Evolutionary conservation across 345 rosid genomes (phyloP), one percentile per base, ranked within the genome.

Genomic region (Dipteronia dyeriana): DNA sequence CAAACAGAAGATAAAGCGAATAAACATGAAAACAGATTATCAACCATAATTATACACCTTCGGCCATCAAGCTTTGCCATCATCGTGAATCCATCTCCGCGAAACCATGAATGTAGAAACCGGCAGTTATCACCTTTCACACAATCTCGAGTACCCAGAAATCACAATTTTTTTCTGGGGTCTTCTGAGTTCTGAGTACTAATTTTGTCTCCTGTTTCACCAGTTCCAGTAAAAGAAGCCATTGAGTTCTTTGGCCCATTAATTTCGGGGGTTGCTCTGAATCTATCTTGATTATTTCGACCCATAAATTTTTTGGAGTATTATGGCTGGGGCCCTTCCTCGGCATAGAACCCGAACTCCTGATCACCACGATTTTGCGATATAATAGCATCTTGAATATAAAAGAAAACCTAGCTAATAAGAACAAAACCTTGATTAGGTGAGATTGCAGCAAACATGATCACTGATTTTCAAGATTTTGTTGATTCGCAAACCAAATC

Each of bases 31-130:
- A 10, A 31, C 54, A 20, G 19, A 41, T 29, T 5, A 20, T n/a
- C 12, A n/a, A 56, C 6, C 74, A 31, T 47, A 56, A 53, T 19
- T 47, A 57, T 78, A 86, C 85, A 31, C 34, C 86, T 82, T 76
- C 16, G 89, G 11, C 84, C 85, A 7, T 45, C 70, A 62, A 86
- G 89, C 29, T 72, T 79, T 22, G 84, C 82, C 69, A 84, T 60
- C 81, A 84, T 64, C 6, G 75, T n/a, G 64, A 87, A 57, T 71
- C 73, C 34, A 87, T 78, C n/a, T n/a, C n/a, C n/a, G 0, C 7
- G 34, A 73, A 12, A 84, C 87, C 84, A 75, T 2, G 84, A 68
- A 62, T 82, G 84, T 74, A 76, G 25, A 66, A 78, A 80, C 43
- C 16, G 78, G 74, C 88, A 85, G 22, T 54, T 39, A 62, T 79